Base-by-base conservation (phyloP, 805 yeast species). In the Saccharomycopsis capsularis region DNA sequence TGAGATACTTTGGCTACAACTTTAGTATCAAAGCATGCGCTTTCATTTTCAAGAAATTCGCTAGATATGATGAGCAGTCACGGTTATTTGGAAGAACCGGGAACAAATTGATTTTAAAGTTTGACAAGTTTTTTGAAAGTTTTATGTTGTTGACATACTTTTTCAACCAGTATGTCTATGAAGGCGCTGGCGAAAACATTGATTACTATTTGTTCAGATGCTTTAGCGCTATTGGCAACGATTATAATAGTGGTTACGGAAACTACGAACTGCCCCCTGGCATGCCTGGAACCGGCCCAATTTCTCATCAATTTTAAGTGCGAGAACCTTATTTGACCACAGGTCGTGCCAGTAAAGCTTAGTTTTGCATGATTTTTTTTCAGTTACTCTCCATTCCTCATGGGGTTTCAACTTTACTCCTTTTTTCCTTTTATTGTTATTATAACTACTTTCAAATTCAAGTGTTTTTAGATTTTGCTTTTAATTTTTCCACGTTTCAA, bases 81-180 rank as follows among this genome's bases (percentile, higher is more conserved):
- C n/a, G 15, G 19, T 16, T 3, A 15, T 38, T 36, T 25, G 56
- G 57, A 21, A 67, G 60, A 34, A 60, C 61, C 37, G 57, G 60
- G 15, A 46, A 22, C 24, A 50, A 50, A 23, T 59, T 58, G 27
- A 68, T 67, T 48, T 60, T 87, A 64, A 79, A 83, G 52, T 87
- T 87, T 62, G 95, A 87, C 62, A 73, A 79, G 62, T 87, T 87
- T 65, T 87, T 87, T 32, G 95, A 87, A 62, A 73, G 85, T 45
- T 72, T 86, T 55, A 82, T 85, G 16, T 82, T 85, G 71, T 69
- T 87, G 46, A 52, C 51, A 19, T 50, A 46, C 22, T 50, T 52
- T 36, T 52, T 35, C 43, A 52, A 52, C 32, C 40, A 40, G n/a
- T 52, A 49, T 25, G 44, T 23, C 6, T 16, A 27, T 2, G 45